Base-by-base conservation (phyloP, 2,329 filamentous ascomycete species). In the Colletotrichum spinosum region DNA sequence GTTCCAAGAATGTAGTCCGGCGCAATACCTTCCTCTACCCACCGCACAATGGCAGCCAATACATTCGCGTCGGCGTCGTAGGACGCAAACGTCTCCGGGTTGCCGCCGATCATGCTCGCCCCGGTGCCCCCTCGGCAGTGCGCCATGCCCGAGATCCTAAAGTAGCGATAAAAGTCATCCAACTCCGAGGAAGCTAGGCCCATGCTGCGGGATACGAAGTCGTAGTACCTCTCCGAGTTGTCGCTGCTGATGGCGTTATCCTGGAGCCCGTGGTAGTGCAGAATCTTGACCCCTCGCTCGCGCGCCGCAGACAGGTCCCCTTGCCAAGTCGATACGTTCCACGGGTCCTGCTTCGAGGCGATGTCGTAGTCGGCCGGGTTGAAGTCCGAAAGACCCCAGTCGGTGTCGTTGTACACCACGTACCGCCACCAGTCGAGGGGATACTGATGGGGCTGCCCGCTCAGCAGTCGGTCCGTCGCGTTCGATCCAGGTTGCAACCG, bases 41-140 rank as follows among this genome's bases (percentile, higher is more conserved):
- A 85, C n/a, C 78, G 73, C 0, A 86, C 81, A 4, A 86, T 73
- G 0, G 81, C 79, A 58, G 81, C 76, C 12, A 86, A 69, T 0
- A 84, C 75, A 37, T 86, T 86, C 25, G 79, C 70, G 7, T 79
- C 71, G 0, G 79, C 76, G 11, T 80, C 69, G 10, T 70, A 69
- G 0, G 56, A 61, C 8, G 51, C 45, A 15, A 51, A 46, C 2
- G 37, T 69, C 48, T 39, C 69, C n/a, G 34, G 65, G 38, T 56
- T 72, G 60, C 51, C 56, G 0, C 77, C 75, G 7, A 79, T 56
- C 13, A 69, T 68, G 67, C 70, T 77, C 0, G 83, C 83, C 0
- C 84, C 84, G 1, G 72, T 74, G 8, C 85, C 85, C 2, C 80
- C 80, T 34, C 51, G 12, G 60, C 86, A 88, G 69, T 87, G 85